Evolutionary conservation across 2,329 filamentous ascomycete species (phyloP), one percentile per base, ranked within the genome.

Genomic region (Mariannaea elegans): DNA sequence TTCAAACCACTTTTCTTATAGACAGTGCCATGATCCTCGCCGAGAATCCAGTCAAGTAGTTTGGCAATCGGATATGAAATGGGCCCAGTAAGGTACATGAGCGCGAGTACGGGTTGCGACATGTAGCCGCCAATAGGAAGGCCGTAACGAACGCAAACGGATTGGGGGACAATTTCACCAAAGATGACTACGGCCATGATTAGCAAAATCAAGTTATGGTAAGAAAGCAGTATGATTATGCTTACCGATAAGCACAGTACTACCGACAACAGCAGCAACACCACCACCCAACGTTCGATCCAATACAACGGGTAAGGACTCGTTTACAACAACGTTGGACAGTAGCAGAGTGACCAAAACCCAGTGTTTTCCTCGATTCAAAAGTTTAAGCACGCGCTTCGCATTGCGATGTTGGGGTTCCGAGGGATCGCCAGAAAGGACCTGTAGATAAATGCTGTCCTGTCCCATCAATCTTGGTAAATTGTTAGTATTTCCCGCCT

Each of bases 1-100:
- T 99, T 99, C 68, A 99, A 80, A 0, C 95, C 95, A 62, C 93
- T 94, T 81, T 98, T 99, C 80, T 98, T 98, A 86, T 99, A 99
- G 41, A 94, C 89, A 1, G 94, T 97, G 52, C 94, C 94, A 74
- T 98, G 94, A 72, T 98, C 94, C 77, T 97, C 91, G 62, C 95
- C 95, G 3, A 99, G 87, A 8, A 97, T 85, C 79, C 87, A 93
- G 78, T 99, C 95, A 70, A 99, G 90, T 18, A 99, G 86, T 78
- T 98, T 97, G 19, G 95, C 95, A 7, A 93, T 96, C 2, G 95
- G 95, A 90, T 93, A 99, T 44, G 94, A 93, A 46, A 98, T 82
- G 2, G 94, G 93, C 9, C 91, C 88, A 81, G 96, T 89, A 62
- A 97, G 75, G 79, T 94, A 98, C 95, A 99, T 99, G 68, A 99